phyloP scores from a whole-genome alignment of 192 early-diverging fungal species.

The Physocladia obscura region DNA sequence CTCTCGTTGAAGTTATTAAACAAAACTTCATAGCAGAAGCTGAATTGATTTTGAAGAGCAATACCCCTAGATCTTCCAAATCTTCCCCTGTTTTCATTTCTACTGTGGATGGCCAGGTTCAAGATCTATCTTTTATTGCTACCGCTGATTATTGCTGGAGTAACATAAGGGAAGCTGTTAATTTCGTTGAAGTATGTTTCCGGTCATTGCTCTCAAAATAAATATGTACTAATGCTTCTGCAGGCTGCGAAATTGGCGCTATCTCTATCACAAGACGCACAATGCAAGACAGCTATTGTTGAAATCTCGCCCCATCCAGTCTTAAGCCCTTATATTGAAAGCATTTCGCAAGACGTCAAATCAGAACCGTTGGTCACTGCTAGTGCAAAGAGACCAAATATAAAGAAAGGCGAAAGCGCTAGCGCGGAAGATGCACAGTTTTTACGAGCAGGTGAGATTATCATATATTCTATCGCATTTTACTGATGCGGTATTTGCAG shows the following conservation, averaged over 20 bases:
- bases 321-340: constrained; percentile 27
- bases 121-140: no score
- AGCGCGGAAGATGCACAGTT: no score
- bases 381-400: no score
- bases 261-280: no score
- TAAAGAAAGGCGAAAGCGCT: no score
- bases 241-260: no score
- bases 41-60: constrained; percentile 1
- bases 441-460: no score
- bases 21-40: no score
- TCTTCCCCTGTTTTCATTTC: constrained; percentile 21
- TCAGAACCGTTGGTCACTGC: constrained; percentile 14
- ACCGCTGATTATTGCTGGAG: constrained; percentile 28
- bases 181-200: constrained; percentile 17
- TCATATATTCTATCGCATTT: no score
- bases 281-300: constrained; percentile 6
- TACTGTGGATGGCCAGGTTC: constrained; percentile 31
- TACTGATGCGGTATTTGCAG: no score
- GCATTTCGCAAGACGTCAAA: not conserved
- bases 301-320: constrained; percentile 36
- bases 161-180: constrained; percentile 31
- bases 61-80: not conserved
- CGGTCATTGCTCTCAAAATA: not conserved
- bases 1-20: constrained; percentile 32
- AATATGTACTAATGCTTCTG: no score